Conservation (phyloP, 495 filamentous ascomycete species). For the Aspergillus asperescens region DNA sequence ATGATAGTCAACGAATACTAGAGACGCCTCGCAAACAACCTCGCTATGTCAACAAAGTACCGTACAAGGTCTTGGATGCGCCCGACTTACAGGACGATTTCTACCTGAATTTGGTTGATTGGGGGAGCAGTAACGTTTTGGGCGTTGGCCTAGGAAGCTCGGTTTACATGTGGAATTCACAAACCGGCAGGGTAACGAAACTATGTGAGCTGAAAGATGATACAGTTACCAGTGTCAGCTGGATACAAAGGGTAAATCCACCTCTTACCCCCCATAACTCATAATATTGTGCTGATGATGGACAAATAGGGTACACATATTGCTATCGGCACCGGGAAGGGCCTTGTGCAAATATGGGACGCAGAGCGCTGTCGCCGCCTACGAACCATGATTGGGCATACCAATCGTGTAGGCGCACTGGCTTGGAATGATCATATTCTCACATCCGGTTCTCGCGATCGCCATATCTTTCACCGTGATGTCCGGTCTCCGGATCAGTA, state of each 20-base stretch:
- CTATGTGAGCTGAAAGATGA: slow-evolving; percentile 91
- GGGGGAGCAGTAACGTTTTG: slow-evolving; percentile 91
- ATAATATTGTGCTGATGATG: slow-evolving; percentile 11
- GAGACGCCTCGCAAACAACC: slow-evolving; percentile 83
- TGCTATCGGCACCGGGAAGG: slow-evolving; percentile 88
- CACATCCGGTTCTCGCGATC: slow-evolving; percentile 90
- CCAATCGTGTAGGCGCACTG: slow-evolving; percentile 80
- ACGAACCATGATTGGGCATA: slow-evolving; percentile 94
- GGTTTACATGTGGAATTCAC: slow-evolving; percentile 99
- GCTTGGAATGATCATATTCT: slow-evolving; percentile 98
- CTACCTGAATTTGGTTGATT: slow-evolving; percentile 94
- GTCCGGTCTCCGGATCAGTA: slow-evolving; percentile 91
- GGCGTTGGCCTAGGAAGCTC: slow-evolving; percentile 87
- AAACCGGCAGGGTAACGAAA: slow-evolving; percentile 79
- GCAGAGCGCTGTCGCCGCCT: slow-evolving; percentile 77
- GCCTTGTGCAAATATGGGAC: slow-evolving; percentile 96
- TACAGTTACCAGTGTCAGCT: slow-evolving; percentile 90
- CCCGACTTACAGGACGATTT: slow-evolving; percentile 96
- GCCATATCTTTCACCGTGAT: slow-evolving; percentile 89
- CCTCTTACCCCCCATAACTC: neutral
- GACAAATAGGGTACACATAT: slow-evolving; percentile 74
- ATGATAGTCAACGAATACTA: slow-evolving; percentile 85
- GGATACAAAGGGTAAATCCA: slow-evolving; percentile 72
- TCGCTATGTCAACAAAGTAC: slow-evolving; percentile 86
- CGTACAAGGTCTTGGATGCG: slow-evolving; percentile 95